Percentiles rank a stretch among this genome's conserved stretches.
Conservation (phyloP, 768 basidiomycete species). For the Xanthoconium purpureum region DNA sequence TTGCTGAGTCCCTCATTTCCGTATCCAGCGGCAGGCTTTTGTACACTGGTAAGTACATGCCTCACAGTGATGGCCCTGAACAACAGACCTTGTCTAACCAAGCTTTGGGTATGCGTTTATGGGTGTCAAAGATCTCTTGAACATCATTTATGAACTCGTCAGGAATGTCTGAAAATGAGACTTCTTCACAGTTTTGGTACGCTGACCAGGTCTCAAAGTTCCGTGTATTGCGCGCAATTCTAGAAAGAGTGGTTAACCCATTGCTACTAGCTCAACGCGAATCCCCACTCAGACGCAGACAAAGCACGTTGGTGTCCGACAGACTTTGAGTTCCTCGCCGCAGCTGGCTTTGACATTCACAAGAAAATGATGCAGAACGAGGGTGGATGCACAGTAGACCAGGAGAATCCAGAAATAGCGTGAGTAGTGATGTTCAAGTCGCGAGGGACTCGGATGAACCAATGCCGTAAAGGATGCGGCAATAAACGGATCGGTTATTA, state of each 20-base stretch:
- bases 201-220: conserved; percentile 52
- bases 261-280: neutral
- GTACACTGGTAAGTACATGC: neutral
- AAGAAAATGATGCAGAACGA: neutral
- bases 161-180: conserved; percentile 45
- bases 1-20: conserved; percentile 11
- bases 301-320: conserved; percentile 32
- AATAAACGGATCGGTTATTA: neutral
- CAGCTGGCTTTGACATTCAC: conserved; percentile 20
- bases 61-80: neutral
- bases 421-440: conserved; percentile 9
- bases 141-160: conserved; percentile 36
- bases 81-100: conserved; percentile 43
- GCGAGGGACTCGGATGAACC: neutral
- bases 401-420: neutral
- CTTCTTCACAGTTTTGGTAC: conserved; percentile 49
- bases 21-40: conserved; percentile 6
- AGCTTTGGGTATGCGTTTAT: conserved; percentile 34
- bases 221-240: conserved; percentile 47
- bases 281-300: conserved; percentile 47
- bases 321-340: conserved; percentile 9
- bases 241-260: conserved; percentile 18
- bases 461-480: conserved; percentile 14
- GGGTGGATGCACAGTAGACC: neutral
- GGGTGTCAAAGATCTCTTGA: conserved; percentile 38